A percentile compares a stretch with the other conserved stretches of the same genome.
These are phyloP conservation scores for Incumbomyces delicatus DNA, from an alignment of 2,329 filamentous ascomycete species.

Conservation along the genomic window DNA sequence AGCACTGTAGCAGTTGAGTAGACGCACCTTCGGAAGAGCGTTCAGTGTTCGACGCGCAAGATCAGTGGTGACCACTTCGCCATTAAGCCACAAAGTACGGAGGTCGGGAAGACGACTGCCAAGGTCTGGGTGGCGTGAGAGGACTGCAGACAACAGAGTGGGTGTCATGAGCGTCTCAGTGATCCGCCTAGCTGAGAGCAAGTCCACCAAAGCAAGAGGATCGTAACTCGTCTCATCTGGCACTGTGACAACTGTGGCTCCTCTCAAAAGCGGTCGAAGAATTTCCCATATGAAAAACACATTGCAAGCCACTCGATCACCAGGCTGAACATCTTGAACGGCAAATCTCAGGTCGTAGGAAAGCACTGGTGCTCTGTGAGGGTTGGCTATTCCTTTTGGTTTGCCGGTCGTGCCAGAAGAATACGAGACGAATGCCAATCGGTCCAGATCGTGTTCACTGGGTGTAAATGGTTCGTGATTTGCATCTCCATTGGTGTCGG, in stretches of 20 bases:
- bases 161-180: slow-evolving; percentile 80
- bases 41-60: slow-evolving; percentile 58
- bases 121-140: slow-evolving; percentile 59
- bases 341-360: slow-evolving; percentile 66
- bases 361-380: slow-evolving; percentile 61
- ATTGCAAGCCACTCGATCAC: slow-evolving; percentile 76
- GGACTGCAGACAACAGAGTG: slow-evolving; percentile 63
- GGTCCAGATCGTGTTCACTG: slow-evolving; percentile 58
- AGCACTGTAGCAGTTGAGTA: slow-evolving; percentile 74
- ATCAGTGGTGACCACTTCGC: slow-evolving; percentile 72
- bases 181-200: slow-evolving; percentile 55
- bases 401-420: slow-evolving; percentile 68
- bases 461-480: slow-evolving; percentile 44
- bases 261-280: slow-evolving; percentile 62
- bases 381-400: slow-evolving; percentile 75
- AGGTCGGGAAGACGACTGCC: slow-evolving; percentile 54
- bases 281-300: slow-evolving; percentile 86
- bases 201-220: slow-evolving; percentile 60
- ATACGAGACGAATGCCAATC: slow-evolving; percentile 71
- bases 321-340: slow-evolving; percentile 58
- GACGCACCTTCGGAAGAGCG: slow-evolving; percentile 56
- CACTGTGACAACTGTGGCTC: slow-evolving; percentile 65
- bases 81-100: slow-evolving; percentile 67
- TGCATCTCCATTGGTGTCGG: slow-evolving; percentile 29
- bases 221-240: slow-evolving; percentile 72